These are phyloP conservation scores for Chaetomidium leptoderma DNA, from an alignment of 495 filamentous ascomycete genomes.

Conservation along the genomic window DNA sequence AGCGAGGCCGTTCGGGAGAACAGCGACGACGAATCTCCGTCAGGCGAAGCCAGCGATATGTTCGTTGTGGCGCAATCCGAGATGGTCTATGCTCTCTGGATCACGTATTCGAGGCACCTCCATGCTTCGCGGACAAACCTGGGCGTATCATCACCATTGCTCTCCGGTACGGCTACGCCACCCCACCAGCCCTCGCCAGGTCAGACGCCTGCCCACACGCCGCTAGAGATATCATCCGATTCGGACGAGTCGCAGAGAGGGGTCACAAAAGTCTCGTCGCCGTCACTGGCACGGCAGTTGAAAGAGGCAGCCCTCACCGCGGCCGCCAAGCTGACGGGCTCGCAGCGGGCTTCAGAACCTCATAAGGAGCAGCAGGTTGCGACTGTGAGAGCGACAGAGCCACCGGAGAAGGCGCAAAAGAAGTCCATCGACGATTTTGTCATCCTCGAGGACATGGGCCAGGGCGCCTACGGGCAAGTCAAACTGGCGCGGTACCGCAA, in stretches of 20 bases:
- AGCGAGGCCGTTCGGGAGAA: slow-evolving; percentile 45
- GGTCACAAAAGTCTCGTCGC: slow-evolving; percentile 44
- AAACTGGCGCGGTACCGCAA: slow-evolving; percentile 90
- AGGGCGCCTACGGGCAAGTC: slow-evolving; percentile 96
- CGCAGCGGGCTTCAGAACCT: slow-evolving; percentile 18
- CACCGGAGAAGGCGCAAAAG: slow-evolving; percentile 61
- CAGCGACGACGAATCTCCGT: slow-evolving; percentile 47
- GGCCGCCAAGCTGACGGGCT: slow-evolving; percentile 45
- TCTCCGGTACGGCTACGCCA: slow-evolving; percentile 60
- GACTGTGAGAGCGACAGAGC: slow-evolving; percentile 20
- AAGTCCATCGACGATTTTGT: slow-evolving; percentile 86
- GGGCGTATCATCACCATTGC: slow-evolving; percentile 53
- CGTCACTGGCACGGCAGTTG: slow-evolving; percentile 70
- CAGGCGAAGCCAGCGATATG: slow-evolving; percentile 26
- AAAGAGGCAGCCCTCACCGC: slow-evolving; percentile 59
- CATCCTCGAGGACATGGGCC: slow-evolving; percentile 96
- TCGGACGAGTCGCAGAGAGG: slow-evolving; percentile 37
- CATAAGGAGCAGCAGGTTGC: slow-evolving; percentile 30
- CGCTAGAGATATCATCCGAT: slow-evolving; percentile 51
- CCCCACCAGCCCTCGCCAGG: slow-evolving; percentile 74
- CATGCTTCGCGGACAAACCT: slow-evolving; percentile 62
- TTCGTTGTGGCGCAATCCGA: slow-evolving; percentile 52
- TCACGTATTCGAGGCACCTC: slow-evolving; percentile 90
- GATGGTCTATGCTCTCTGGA: slow-evolving; percentile 91
- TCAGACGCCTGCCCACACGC: slow-evolving; percentile 54